phyloP scores from a whole-genome alignment of 768 basidiomycete species.

The Neoboletus brunneissimus region DNA sequence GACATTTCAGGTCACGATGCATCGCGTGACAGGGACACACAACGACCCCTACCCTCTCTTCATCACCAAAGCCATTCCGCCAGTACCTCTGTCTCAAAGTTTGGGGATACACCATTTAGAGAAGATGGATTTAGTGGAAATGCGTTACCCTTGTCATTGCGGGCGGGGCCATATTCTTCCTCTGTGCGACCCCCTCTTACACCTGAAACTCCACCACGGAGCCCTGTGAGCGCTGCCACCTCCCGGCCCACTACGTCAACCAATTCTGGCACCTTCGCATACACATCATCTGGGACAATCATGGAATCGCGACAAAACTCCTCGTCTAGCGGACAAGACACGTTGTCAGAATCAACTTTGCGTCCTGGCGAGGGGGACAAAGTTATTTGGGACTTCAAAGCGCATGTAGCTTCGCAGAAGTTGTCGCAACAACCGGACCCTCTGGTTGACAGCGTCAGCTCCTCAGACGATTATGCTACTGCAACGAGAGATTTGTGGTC shows the following conservation, averaged over 20 bases:
- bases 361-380: conserved; percentile 33
- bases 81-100: conserved; percentile 28
- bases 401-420: conserved; percentile 16
- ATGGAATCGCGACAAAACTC: conserved; percentile 27
- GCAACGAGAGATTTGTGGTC: conserved; percentile 32
- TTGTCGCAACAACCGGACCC: conserved; percentile 16
- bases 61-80: conserved; percentile 30
- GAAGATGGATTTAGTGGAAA: conserved; percentile 29
- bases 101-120: conserved; percentile 30
- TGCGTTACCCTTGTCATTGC: conserved; percentile 26
- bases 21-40: conserved; percentile 29
- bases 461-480: conserved; percentile 31
- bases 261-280: conserved; percentile 25
- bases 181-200: conserved; percentile 32
- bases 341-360: conserved; percentile 32
- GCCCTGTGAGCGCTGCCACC: conserved; percentile 55
- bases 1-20: conserved; percentile 19
- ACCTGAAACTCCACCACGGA: conserved; percentile 57
- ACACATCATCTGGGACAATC: conserved; percentile 29
- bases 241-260: conserved; percentile 40
- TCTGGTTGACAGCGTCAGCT: conserved; percentile 19
- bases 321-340: conserved; percentile 32
- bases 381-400: conserved; percentile 29
- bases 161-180: conserved; percentile 27
- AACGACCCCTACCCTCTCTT: conserved; percentile 24